Evolutionary conservation across 805 yeast species (phyloP).

Genomic region (Isabelozyma pseudorhagii): DNA sequence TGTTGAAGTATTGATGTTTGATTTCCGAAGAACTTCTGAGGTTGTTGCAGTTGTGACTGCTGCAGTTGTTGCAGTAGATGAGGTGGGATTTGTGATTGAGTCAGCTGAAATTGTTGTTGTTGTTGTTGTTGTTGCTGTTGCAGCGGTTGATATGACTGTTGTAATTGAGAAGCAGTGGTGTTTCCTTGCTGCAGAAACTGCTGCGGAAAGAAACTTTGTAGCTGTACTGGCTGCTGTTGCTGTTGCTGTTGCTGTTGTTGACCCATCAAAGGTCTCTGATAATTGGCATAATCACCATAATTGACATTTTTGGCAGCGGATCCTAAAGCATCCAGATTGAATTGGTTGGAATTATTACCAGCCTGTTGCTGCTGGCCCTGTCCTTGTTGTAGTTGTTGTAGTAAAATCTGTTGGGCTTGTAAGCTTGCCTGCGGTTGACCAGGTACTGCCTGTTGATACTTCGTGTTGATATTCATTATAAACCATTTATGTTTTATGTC

Average conservation of each 20-base stretch:
- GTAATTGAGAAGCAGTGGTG: constrained; percentile 14
- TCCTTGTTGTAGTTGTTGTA: constrained; percentile 42
- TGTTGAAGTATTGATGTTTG: constrained; percentile 16
- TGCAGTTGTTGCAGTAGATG: constrained; percentile 18
- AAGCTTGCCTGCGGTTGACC: constrained; percentile 32
- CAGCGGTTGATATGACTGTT: constrained; percentile 13
- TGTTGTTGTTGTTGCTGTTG: constrained; percentile 19
- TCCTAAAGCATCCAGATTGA: constrained; percentile 3
- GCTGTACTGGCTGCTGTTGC: constrained; percentile 17
- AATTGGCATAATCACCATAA: constrained; percentile 13
- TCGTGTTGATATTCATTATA: constrained; percentile 33
- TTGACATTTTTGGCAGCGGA: background rate
- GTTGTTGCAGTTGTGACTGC: constrained; percentile 16
- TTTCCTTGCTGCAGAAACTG: constrained; percentile 13
- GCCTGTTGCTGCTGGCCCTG: constrained; percentile 19
- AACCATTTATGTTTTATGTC: background rate
- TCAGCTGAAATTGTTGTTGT: constrained; percentile 8
- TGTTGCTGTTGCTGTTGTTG: constrained; percentile 11
- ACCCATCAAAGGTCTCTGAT: constrained; percentile 15
- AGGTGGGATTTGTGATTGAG: constrained; percentile 8
- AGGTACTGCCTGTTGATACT: constrained; percentile 28
- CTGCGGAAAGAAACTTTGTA: constrained; percentile 22
- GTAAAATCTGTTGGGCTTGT: constrained; percentile 41
- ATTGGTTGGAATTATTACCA: constrained; percentile 7
- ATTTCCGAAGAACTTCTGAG: constrained; percentile 13